Percentiles rank a stretch among this genome's conserved stretches.
These are phyloP conservation scores for Earliella scabrosa DNA, from an alignment of 1,284 basidiomycete species.

Conservation along the genomic window DNA sequence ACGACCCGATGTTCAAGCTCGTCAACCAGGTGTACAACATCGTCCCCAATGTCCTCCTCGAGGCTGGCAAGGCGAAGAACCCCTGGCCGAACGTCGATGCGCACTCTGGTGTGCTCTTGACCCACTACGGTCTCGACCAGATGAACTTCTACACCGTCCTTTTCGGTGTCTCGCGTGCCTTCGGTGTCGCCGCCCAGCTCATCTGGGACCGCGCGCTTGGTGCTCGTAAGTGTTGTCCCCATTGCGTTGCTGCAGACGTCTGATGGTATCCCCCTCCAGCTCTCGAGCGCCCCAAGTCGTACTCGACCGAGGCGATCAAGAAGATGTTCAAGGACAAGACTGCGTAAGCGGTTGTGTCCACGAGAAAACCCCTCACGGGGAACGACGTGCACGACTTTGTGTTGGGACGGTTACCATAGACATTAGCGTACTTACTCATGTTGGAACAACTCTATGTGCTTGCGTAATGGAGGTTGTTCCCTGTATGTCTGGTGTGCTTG, in stretches of 20 bases:
- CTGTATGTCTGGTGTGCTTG: conserved; percentile 1
- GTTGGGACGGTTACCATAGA: conserved; percentile 3
- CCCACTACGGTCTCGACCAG: conserved; percentile 87
- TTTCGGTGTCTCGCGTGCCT: conserved; percentile 95
- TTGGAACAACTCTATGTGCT: conserved; percentile 18
- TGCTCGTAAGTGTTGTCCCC: conserved; percentile 56
- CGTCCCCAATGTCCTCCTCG: conserved; percentile 91
- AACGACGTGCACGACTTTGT: neutral
- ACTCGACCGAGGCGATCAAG: conserved; percentile 77
- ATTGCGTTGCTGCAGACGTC: neutral
- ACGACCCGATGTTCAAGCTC: conserved; percentile 91
- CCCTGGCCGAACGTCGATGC: conserved; percentile 97
- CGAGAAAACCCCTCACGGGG: conserved; percentile 6
- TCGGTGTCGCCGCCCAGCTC: conserved; percentile 88
- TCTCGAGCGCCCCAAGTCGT: conserved; percentile 87
- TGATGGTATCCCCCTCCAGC: conserved; percentile 44
- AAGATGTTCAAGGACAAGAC: conserved; percentile 70
- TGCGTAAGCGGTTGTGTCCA: conserved; percentile 23
- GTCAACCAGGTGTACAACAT: conserved; percentile 93
- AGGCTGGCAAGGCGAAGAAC: conserved; percentile 95
- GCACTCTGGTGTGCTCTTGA: conserved; percentile 93
- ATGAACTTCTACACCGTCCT: conserved; percentile 97
- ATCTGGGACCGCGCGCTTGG: conserved; percentile 97
- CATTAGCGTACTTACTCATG: conserved; percentile 13
- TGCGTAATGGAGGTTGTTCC: conserved; percentile 20